Conservation (phyloP, 2,329 filamentous ascomycete genomes). For the Beauveria asiatica region DNA sequence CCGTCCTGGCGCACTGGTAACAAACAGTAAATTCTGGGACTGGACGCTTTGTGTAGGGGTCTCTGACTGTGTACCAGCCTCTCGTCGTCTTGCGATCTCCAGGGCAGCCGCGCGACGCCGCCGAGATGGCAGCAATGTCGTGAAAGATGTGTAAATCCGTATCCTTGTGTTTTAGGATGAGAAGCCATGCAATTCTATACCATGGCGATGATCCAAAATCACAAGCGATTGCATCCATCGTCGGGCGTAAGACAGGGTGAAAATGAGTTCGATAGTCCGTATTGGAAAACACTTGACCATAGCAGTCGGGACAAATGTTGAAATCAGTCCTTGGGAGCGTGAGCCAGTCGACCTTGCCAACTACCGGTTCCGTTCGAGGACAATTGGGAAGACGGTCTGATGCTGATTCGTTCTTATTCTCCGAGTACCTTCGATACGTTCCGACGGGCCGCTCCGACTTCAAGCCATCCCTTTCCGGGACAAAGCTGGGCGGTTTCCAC, state of each 20-base stretch:
- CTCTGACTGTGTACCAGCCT: constrained; percentile 67
- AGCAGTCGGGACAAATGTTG: constrained; percentile 77
- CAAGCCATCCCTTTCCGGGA: constrained; percentile 28
- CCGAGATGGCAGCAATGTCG: constrained; percentile 52
- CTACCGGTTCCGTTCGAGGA: constrained; percentile 52
- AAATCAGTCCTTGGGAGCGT: constrained; percentile 65
- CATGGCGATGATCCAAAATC: constrained; percentile 71
- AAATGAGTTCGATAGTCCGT: constrained; percentile 63
- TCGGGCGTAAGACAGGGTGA: constrained; percentile 44
- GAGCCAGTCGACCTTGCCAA: constrained; percentile 69
- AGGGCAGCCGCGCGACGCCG: constrained; percentile 46
- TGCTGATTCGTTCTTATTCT: constrained; percentile 24
- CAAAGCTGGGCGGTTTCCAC: constrained; percentile 40
- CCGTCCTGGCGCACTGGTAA: constrained; percentile 59
- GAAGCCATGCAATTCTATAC: constrained; percentile 76
- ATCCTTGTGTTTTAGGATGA: constrained; percentile 63
- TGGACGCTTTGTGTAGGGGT: constrained; percentile 54
- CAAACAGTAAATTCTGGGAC: constrained; percentile 70
- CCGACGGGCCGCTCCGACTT: constrained; percentile 32
- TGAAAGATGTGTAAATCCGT: constrained; percentile 61
- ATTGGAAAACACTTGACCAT: constrained; percentile 56
- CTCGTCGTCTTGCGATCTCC: constrained; percentile 47
- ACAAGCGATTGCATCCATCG: constrained; percentile 56
- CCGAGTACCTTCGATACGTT: constrained; percentile 45
- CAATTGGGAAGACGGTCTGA: constrained; percentile 55